Conservation (phyloP, 805 yeast species). For the Yarrowia osloensis region DNA sequence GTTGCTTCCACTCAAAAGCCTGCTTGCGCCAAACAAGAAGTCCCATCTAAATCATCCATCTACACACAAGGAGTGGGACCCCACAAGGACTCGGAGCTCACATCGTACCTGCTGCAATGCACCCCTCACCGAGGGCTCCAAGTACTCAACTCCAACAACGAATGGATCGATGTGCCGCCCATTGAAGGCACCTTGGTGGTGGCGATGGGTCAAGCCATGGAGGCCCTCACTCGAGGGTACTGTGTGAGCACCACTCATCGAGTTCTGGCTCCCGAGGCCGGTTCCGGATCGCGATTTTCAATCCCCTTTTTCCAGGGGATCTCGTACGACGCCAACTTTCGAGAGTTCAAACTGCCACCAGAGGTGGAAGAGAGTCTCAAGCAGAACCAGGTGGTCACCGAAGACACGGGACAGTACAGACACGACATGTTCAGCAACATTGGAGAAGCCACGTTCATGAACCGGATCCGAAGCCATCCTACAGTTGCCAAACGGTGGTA, state of each 20-base stretch:
- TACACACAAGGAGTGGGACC: constrained; percentile 27
- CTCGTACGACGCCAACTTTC: constrained; percentile 14
- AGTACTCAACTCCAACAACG: constrained; percentile 10
- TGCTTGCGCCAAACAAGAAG: background rate
- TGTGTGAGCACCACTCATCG: constrained; percentile 24
- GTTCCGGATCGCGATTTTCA: constrained; percentile 11
- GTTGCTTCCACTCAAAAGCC: background rate
- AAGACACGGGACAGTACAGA: constrained; percentile 5
- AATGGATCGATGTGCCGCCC: constrained; percentile 29
- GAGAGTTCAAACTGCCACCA: constrained; percentile 3
- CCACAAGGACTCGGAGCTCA: constrained; percentile 26
- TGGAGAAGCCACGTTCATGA: constrained; percentile 26
- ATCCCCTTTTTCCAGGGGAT: constrained; percentile 29
- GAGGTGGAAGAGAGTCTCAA: constrained; percentile 1
- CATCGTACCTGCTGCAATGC: constrained; percentile 13
- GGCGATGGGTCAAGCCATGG: constrained; percentile 30
- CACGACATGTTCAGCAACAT: constrained; percentile 26
- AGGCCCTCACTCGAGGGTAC: constrained; percentile 21
- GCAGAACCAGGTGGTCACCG: background rate
- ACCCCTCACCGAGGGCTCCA: constrained; percentile 14
- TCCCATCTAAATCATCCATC: background rate
- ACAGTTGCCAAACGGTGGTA: constrained; percentile 6
- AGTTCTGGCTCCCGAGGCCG: constrained; percentile 21
- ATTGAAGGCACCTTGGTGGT: constrained; percentile 18
- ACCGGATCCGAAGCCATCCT: constrained; percentile 19